Evolutionary conservation across 2,329 filamentous ascomycete genomes (phyloP), one percentile per base, ranked within the genome.

Genomic region (Macrophomina tecta): DNA sequence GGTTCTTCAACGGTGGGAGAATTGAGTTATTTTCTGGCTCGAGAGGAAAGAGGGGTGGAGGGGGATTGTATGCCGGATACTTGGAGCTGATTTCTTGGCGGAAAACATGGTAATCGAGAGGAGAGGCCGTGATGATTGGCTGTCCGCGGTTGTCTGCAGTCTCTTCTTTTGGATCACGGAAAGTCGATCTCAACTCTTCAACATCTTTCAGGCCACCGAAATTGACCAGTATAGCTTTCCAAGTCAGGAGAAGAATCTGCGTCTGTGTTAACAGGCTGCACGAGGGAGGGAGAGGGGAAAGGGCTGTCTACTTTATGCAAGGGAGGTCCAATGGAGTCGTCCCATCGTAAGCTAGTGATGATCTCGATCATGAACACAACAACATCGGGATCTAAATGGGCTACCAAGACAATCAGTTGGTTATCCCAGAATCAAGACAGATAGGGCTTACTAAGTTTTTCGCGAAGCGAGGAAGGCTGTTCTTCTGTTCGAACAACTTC

Each of bases 61-160:
- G 95, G 2, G 95, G 94, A 67, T 97, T 91, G 77, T 99, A 99
- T 2, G 95, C 92, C 11, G 95, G 95, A 76, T 99, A 99, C 80
- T 99, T 99, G 2, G 94, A 97, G 16, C 91, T 96, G 67, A 99
- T 94, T 77, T 99, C 95, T 77, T 97, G 94, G 42, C 95, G 90
- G 75, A 99, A 99, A 28, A 94, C 86, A 76, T 99, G 94, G 75
- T 99, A 99, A 74, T 99, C 95, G 11, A 99, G 82, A 4, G 95
- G 95, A 1, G 94, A 97, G 4, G 95, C 94, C 1, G 92, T 97
- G 68, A 99, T 94, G 52, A 91, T 83, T n/a, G 90, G 90, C 71
- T 91, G 90, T 61, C 88, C 87, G 72, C 89, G 89, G 48, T 78
- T 80, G 69, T 83, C 80, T 68, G 85, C 86, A 45, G 86, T 85